These are phyloP conservation scores for Suhomyces kilbournensis DNA, from an alignment of 805 yeast species.

Conservation along the genomic window DNA sequence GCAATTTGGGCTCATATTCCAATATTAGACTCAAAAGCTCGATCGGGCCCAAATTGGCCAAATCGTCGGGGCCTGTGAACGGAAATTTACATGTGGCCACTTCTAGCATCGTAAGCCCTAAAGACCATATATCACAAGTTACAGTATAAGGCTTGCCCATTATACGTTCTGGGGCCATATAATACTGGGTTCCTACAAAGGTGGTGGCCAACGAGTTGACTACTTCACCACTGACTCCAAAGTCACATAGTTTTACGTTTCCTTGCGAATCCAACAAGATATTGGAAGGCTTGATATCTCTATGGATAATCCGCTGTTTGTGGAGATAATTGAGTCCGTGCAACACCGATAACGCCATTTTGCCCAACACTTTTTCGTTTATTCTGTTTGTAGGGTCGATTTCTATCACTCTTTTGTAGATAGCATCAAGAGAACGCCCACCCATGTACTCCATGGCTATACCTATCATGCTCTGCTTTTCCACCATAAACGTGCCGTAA, in stretches of 20 bases:
- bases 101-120: slow-evolving; percentile 87
- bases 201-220: slow-evolving; percentile 94
- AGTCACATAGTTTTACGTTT: slow-evolving; percentile 89
- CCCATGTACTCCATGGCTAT: slow-evolving; percentile 98
- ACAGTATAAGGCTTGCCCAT: slow-evolving; percentile 95
- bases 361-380: slow-evolving; percentile 90
- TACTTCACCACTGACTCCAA: slow-evolving; percentile 97
- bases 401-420: slow-evolving; percentile 71
- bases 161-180: slow-evolving; percentile 98
- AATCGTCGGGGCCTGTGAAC: slow-evolving; percentile 34
- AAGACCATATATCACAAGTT: slow-evolving; percentile 94
- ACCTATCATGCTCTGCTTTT: slow-evolving; percentile 73
- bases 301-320: slow-evolving; percentile 81
- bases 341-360: slow-evolving; percentile 82
- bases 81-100: slow-evolving; percentile 94
- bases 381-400: slow-evolving; percentile 73
- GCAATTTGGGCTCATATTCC: slow-evolving; percentile 74
- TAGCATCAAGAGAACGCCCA: slow-evolving; percentile 85
- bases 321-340: slow-evolving; percentile 85
- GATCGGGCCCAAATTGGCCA: slow-evolving; percentile 58
- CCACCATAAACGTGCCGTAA: slow-evolving; percentile 86
- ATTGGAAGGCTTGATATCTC: slow-evolving; percentile 96
- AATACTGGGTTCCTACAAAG: slow-evolving; percentile 94
- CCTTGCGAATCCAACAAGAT: slow-evolving; percentile 75
- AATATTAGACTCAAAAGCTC: slow-evolving; percentile 80